Evolutionary conservation across 192 early-diverging fungal genomes (phyloP), one percentile per base, ranked within the genome.

Genomic region (Coemansia sp.): DNA sequence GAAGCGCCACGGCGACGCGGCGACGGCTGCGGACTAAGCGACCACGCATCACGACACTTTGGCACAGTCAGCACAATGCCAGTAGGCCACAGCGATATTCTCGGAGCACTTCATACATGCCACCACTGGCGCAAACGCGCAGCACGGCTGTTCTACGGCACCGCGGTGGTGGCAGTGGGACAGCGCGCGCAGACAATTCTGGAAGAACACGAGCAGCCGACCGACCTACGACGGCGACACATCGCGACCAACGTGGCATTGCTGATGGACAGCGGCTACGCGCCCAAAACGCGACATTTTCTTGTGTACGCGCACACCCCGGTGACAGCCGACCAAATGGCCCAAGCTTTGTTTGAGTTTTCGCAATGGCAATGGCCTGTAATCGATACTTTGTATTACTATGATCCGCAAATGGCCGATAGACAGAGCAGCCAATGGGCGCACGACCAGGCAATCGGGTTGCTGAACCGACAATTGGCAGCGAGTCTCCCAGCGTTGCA

Each of bases 201-300:
- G 22, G 61, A 64, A 22, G 43, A 54, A 45, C 41, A 65, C 51
- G 17, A 66, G 61, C 41, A 58, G 66, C 28, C 6, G 59, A 17
- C 67, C 52, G 65, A 61, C 39, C 52, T 62, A 1, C 54, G 48
- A 4, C 28, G 55, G 17, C 51, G 9, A 2, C 39, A 18, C 1
- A 51, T 68, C 17, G 41, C 55, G n/a, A 71, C 67, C 41, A 81
- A 76, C 36, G 36, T 81, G 2, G 62, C 37, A 55, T 71, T 81
- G 65, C 15, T 76, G 1, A 62, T 81, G 14, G 68, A 73, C 34
- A 81, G 79, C 71, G 79, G 79, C 9, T 75, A 76, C 22, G 79
- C 79, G 36, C 74, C 79, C 43, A 73, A 76, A 60, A 64, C 79
- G 12, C 48, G 51, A 0, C 45, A 43, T 3, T 60, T 81, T 15